Conservation (phyloP, 2,329 filamentous ascomycete genomes). For the Verticillium nonalfalfae region DNA sequence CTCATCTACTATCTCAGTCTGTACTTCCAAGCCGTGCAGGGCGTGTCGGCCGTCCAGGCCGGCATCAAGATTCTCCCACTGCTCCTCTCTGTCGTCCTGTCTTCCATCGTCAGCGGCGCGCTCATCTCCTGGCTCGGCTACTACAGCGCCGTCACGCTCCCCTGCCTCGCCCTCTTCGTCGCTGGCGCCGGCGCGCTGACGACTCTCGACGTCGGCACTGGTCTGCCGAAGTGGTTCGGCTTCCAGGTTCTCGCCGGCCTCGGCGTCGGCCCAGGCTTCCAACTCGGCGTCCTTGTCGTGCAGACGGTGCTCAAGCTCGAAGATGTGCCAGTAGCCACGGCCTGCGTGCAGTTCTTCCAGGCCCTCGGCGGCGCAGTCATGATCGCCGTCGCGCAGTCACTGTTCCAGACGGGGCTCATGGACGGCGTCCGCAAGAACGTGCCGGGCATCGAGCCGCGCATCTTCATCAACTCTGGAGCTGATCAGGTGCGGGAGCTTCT, state of each 20-base stretch:
- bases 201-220: slow-evolving; percentile 40
- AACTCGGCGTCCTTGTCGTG: slow-evolving; percentile 40
- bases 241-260: slow-evolving; percentile 51
- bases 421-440: slow-evolving; percentile 38
- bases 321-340: slow-evolving; percentile 43
- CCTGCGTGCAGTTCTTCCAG: slow-evolving; percentile 55
- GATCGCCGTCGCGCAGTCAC: slow-evolving; percentile 58
- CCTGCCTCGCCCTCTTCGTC: slow-evolving; percentile 31
- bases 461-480: slow-evolving; percentile 48
- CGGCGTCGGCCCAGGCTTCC: slow-evolving; percentile 43
- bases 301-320: slow-evolving; percentile 43
- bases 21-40: slow-evolving; percentile 49
- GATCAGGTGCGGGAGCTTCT: slow-evolving; percentile 41
- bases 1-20: slow-evolving; percentile 47
- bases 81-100: slow-evolving; percentile 42
- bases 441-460: slow-evolving; percentile 35
- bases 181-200: slow-evolving; percentile 49
- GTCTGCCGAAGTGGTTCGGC: slow-evolving; percentile 46
- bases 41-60: slow-evolving; percentile 43
- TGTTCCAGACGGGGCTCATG: slow-evolving; percentile 60
- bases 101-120: slow-evolving; percentile 35
- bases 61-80: slow-evolving; percentile 50
- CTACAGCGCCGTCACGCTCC: slow-evolving; percentile 32
- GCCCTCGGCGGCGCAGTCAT: slow-evolving; percentile 59
- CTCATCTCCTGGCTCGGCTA: slow-evolving; percentile 37